Evolutionary conservation across 2,329 filamentous ascomycete species (phyloP).

Genomic region (Phoma sp.): DNA sequence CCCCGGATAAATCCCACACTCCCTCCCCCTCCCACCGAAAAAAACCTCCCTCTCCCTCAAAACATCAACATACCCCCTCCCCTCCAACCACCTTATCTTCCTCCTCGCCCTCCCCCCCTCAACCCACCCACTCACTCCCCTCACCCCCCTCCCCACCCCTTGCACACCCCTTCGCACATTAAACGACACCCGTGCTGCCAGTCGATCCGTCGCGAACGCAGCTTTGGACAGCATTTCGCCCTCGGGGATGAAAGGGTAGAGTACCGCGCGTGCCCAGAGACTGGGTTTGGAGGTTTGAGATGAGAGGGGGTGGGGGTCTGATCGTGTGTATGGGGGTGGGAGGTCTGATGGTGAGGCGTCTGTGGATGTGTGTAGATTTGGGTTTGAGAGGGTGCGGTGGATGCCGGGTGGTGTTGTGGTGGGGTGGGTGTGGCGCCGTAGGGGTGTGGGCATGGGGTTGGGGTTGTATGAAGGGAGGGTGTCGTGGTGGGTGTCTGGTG

Average conservation of each 20-base stretch:
- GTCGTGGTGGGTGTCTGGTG: not conserved
- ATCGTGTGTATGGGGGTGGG: not conserved
- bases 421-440: not conserved
- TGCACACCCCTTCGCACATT: not conserved
- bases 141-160: not conserved
- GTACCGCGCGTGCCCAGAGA: not conserved
- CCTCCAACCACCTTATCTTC: constrained; percentile 3
- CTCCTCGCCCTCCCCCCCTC: not conserved
- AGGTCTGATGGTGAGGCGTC: no score
- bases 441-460: not conserved
- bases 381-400: no score
- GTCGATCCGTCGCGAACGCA: not conserved
- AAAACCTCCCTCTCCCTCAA: not conserved
- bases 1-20: no score
- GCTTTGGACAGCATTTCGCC: not conserved
- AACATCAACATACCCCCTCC: not conserved
- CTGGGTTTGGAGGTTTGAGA: no score
- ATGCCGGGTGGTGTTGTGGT: no score
- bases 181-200: not conserved
- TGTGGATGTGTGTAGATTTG: no score
- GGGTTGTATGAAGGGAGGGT: not conserved
- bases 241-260: constrained; percentile 3
- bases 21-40: no score
- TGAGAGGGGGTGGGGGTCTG: constrained; percentile 2
- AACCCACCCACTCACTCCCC: not conserved